Conservation (phyloP, 345 rosid species). For the Durio zibethinus region DNA sequence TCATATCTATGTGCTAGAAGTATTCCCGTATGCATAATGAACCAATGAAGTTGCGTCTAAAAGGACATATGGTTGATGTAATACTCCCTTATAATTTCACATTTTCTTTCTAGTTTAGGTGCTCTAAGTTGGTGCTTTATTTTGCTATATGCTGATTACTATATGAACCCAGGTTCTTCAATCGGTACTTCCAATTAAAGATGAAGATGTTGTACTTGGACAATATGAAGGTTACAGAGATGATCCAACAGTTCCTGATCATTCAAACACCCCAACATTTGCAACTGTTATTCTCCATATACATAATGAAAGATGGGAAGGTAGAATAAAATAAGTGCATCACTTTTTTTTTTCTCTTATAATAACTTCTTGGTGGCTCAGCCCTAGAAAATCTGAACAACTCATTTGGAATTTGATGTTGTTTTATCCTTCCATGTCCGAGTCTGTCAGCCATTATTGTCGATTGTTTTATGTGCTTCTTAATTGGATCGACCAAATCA, state of each 20-base stretch:
- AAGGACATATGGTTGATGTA: neutral
- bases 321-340: conserved; percentile 34
- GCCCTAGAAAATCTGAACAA: neutral
- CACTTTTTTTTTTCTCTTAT: conserved; percentile 9
- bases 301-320: conserved; percentile 99
- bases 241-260: conserved; percentile 92
- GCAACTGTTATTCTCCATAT: conserved; percentile 79
- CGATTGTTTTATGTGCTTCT: neutral
- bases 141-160: conserved; percentile 17
- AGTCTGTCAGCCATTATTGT: neutral
- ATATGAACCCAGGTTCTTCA: conserved; percentile 71
- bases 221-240: conserved; percentile 88
- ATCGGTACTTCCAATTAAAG: conserved; percentile 84
- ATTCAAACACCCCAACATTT: conserved; percentile 92
- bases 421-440: neutral
- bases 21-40: neutral
- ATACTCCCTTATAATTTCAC: neutral
- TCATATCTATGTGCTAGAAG: neutral
- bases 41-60: neutral
- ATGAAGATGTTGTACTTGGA: conserved; percentile 95
- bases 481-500: neutral
- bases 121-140: conserved; percentile 9
- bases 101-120: neutral
- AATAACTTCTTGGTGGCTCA: neutral
- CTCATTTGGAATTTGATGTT: neutral